phyloP scores from a whole-genome alignment of 768 basidiomycete species.

The Albatrellus ellisii region DNA sequence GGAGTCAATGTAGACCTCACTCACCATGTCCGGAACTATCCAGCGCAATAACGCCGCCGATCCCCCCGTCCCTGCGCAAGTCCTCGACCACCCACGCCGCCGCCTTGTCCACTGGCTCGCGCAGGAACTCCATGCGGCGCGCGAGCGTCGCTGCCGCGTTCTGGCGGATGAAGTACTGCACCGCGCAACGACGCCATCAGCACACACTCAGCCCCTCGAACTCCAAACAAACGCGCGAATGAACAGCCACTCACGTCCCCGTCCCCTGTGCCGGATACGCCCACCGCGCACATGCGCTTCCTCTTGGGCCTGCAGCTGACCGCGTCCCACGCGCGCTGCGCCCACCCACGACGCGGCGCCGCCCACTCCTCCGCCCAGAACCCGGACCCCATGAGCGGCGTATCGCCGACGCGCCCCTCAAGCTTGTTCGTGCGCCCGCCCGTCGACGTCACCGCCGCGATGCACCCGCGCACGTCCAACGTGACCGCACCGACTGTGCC shows the following conservation, averaged over 20 bases:
- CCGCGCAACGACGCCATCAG: background rate
- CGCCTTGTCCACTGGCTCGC: constrained; percentile 45
- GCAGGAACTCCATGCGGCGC: constrained; percentile 45
- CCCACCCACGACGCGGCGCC: constrained; percentile 23
- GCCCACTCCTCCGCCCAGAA: constrained; percentile 82
- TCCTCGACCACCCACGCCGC: constrained; percentile 42
- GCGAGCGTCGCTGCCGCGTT: constrained; percentile 56
- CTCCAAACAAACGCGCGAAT: background rate
- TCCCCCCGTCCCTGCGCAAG: constrained; percentile 42
- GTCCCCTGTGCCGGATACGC: constrained; percentile 77
- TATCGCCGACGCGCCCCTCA: constrained; percentile 74
- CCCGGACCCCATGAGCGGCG: constrained; percentile 63
- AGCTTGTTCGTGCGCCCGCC: constrained; percentile 79
- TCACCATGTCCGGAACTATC: constrained; percentile 58
- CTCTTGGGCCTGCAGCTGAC: background rate
- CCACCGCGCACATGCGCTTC: constrained; percentile 34
- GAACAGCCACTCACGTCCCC: constrained; percentile 49
- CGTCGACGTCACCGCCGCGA: constrained; percentile 63
- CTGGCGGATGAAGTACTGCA: constrained; percentile 65
- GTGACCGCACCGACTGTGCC: constrained; percentile 84
- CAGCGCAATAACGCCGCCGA: constrained; percentile 66
- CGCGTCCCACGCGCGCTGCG: constrained; percentile 22
- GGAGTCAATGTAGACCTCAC: constrained; percentile 8
- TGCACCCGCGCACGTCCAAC: constrained; percentile 60
- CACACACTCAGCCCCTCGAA: background rate